Evolutionary conservation across 2,329 filamentous ascomycete genomes (phyloP).

Genomic region (Fusarium sp.): DNA sequence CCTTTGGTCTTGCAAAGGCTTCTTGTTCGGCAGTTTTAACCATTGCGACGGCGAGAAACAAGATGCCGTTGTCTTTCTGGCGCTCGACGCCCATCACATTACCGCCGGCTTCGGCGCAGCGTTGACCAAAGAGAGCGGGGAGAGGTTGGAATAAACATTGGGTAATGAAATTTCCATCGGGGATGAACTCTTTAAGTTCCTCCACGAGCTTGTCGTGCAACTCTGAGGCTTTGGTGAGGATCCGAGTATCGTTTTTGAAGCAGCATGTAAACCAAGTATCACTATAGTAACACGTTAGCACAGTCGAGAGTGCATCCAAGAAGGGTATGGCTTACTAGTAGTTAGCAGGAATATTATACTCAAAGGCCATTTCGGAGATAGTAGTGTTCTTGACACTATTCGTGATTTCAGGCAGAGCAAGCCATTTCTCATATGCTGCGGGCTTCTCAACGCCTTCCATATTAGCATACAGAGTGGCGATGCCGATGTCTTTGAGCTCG

Average conservation of each 20-base stretch:
- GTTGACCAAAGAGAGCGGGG: constrained; percentile 18
- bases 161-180: constrained; percentile 24
- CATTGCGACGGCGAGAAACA: constrained; percentile 27
- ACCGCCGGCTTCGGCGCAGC: constrained; percentile 21
- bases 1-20: constrained; percentile 10
- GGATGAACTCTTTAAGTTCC: constrained; percentile 26
- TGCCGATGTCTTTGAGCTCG: constrained; percentile 22
- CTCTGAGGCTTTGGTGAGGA: constrained; percentile 25
- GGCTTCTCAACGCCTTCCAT: constrained; percentile 25
- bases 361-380: constrained; percentile 26
- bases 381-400: constrained; percentile 32
- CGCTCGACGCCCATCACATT: constrained; percentile 32
- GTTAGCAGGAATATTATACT: constrained; percentile 31
- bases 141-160: constrained; percentile 32
- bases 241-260: constrained; percentile 29
- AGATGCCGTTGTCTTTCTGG: constrained; percentile 19
- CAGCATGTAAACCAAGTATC: constrained; percentile 29
- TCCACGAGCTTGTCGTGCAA: constrained; percentile 21
- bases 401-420: constrained; percentile 29
- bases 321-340: constrained; percentile 15
- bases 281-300: background rate
- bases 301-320: rapidly evolving
- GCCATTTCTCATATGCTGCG: constrained; percentile 28
- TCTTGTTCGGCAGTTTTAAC: constrained; percentile 19
- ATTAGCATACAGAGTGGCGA: constrained; percentile 24